These are phyloP conservation scores for Fraxinus cuspidata DNA, from an alignment of 257 asterid species.

Conservation along the genomic window DNA sequence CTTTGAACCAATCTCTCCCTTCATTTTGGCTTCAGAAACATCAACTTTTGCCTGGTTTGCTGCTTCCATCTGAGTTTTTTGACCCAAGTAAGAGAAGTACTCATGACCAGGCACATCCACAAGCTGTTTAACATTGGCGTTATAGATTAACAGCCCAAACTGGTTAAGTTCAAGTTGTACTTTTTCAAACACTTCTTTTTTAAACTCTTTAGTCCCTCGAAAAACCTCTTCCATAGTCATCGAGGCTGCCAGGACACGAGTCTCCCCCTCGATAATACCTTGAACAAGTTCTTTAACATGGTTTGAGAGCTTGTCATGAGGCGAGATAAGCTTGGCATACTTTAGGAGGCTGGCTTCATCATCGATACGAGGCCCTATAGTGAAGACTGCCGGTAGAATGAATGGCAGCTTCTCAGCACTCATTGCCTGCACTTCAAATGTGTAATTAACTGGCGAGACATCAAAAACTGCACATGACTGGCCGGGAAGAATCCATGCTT, in stretches of 20 bases:
- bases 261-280: conserved; percentile 75
- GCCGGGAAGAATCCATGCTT: conserved; percentile 59
- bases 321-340: conserved; percentile 63
- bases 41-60: conserved; percentile 64
- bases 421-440: conserved; percentile 73
- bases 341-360: conserved; percentile 40
- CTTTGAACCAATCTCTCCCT: conserved; percentile 60
- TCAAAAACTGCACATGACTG: conserved; percentile 46
- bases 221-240: conserved; percentile 74
- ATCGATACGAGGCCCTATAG: conserved; percentile 56
- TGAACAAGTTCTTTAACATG: conserved; percentile 62
- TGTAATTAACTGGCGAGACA: conserved; percentile 65
- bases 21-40: conserved; percentile 66
- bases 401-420: conserved; percentile 75
- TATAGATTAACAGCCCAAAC: conserved; percentile 61
- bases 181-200: conserved; percentile 61
- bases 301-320: conserved; percentile 57
- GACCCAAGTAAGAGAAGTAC: conserved; percentile 67
- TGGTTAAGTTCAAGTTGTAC: conserved; percentile 70
- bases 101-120: conserved; percentile 71
- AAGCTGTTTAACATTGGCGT: conserved; percentile 70
- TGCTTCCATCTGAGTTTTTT: conserved; percentile 71
- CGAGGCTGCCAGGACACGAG: conserved; percentile 66
- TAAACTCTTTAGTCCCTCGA: conserved; percentile 59
- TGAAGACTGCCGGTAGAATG: conserved; percentile 68